These are phyloP conservation scores for Bipolaris cookei DNA, from an alignment of 2,329 filamentous ascomycete species.

Conservation along the genomic window DNA sequence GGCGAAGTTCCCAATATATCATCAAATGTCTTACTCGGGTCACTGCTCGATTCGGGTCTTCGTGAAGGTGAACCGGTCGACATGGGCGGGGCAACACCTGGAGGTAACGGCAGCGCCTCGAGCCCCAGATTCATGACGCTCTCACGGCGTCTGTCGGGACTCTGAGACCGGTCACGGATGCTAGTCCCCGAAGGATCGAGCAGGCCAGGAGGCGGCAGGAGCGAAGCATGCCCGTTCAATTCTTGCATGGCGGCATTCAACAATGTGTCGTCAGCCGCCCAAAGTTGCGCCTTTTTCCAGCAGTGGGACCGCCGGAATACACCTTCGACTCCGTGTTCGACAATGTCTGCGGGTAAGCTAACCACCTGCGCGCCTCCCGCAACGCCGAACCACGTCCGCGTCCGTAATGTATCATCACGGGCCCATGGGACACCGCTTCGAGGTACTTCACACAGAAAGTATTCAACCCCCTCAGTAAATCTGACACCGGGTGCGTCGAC, in stretches of 20 bases:
- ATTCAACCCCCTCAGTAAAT: slow-evolving; percentile 75
- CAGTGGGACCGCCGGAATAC: slow-evolving; percentile 73
- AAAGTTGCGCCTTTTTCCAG: slow-evolving; percentile 69
- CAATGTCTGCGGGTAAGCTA: slow-evolving; percentile 66
- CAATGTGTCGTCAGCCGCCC: slow-evolving; percentile 55
- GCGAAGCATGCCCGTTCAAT: slow-evolving; percentile 35
- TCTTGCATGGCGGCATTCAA: slow-evolving; percentile 47
- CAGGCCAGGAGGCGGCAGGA: slow-evolving; percentile 41
- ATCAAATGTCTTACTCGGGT: slow-evolving; percentile 58
- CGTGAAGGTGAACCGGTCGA: slow-evolving; percentile 31
- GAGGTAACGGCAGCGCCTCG: slow-evolving; percentile 55
- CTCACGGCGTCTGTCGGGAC: slow-evolving; percentile 47
- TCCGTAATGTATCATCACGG: slow-evolving; percentile 62
- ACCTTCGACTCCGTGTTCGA: slow-evolving; percentile 71
- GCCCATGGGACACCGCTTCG: slow-evolving; percentile 77
- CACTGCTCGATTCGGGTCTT: slow-evolving; percentile 42
- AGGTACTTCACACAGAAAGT: slow-evolving; percentile 79
- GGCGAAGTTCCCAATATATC: slow-evolving; percentile 51
- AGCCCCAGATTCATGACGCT: slow-evolving; percentile 56
- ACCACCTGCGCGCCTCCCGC: slow-evolving; percentile 70
- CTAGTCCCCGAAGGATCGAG: slow-evolving; percentile 30
- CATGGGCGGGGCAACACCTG: slow-evolving; percentile 49
- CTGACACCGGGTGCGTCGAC: slow-evolving; percentile 74
- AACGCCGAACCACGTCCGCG: slow-evolving; percentile 75
- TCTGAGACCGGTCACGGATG: slow-evolving; percentile 33